Conservation (phyloP, 768 basidiomycete species). For the Leccinum uliginosum region DNA sequence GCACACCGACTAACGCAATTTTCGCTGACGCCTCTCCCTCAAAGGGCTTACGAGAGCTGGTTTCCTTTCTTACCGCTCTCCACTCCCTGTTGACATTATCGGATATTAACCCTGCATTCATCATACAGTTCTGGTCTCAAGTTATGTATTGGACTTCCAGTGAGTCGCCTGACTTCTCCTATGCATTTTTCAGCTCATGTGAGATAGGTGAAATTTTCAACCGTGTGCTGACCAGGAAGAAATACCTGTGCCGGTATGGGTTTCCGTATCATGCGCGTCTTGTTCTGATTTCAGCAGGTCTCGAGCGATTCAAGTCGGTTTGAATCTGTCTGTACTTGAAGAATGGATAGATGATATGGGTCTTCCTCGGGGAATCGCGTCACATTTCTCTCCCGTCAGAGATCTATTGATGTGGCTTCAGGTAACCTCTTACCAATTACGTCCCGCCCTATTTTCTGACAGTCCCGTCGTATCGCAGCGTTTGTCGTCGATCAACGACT, state of each 20-base stretch:
- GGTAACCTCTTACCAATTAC: slow-evolving; percentile 35
- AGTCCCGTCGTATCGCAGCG: slow-evolving; percentile 42
- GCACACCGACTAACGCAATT: slow-evolving; percentile 47
- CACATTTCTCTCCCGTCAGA: slow-evolving; percentile 78
- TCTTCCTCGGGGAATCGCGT: slow-evolving; percentile 71
- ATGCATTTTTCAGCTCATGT: slow-evolving; percentile 6
- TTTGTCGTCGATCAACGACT: slow-evolving; percentile 82
- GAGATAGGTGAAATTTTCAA: slow-evolving; percentile 77
- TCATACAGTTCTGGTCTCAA: slow-evolving; percentile 92
- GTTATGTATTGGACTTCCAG: slow-evolving; percentile 98
- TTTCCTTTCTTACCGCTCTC: slow-evolving; percentile 78
- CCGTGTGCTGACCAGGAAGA: slow-evolving; percentile 84
- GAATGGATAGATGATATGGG: slow-evolving; percentile 87
- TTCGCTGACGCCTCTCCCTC: slow-evolving; percentile 44
- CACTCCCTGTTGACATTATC: slow-evolving; percentile 81
- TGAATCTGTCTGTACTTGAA: slow-evolving; percentile 82
- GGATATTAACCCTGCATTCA: slow-evolving; percentile 85
- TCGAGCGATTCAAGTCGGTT: slow-evolving; percentile 81
- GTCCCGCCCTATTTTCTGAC: background rate
- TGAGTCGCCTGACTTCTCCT: slow-evolving; percentile 37
- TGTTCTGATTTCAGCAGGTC: slow-evolving; percentile 40
- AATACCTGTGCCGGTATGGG: slow-evolving; percentile 82
- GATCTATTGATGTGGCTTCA: slow-evolving; percentile 87
- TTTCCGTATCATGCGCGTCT: background rate
- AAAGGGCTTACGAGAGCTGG: slow-evolving; percentile 53